These are phyloP conservation scores for Lecanosticta acicola DNA, from an alignment of 2,329 filamentous ascomycete genomes.

Conservation along the genomic window DNA sequence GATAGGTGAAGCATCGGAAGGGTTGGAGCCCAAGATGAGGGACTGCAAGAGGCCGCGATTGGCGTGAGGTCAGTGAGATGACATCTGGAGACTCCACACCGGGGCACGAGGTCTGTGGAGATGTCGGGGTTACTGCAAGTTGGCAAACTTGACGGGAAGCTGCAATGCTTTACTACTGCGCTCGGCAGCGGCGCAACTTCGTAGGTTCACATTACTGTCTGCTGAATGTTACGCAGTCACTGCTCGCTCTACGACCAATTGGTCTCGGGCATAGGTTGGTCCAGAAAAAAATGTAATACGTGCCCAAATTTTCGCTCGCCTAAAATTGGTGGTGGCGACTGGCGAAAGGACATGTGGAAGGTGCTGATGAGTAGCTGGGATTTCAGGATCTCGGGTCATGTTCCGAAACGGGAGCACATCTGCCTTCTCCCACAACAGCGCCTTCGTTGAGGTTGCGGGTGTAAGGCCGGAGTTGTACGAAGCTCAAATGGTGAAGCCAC, in stretches of 20 bases:
- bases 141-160: neutral
- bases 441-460: neutral
- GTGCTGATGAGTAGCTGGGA: neutral
- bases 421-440: neutral
- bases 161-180: neutral
- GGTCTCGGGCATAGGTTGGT: no score
- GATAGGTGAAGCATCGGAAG: neutral
- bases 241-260: no score
- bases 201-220: conserved; percentile 1
- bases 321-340: no score
- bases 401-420: neutral
- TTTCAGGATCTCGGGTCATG: conserved; percentile 3
- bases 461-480: neutral
- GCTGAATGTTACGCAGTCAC: neutral
- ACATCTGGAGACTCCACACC: neutral
- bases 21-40: neutral
- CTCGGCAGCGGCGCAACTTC: conserved; percentile 1
- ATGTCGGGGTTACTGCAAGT: neutral
- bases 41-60: neutral
- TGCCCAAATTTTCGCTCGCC: no score
- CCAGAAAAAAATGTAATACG: no score
- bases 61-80: neutral
- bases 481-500: conserved; percentile 3
- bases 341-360: neutral
- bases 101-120: neutral